These are phyloP conservation scores for Aureobasidium sp. DNA, from an alignment of 2,329 filamentous ascomycete genomes.

Conservation along the genomic window DNA sequence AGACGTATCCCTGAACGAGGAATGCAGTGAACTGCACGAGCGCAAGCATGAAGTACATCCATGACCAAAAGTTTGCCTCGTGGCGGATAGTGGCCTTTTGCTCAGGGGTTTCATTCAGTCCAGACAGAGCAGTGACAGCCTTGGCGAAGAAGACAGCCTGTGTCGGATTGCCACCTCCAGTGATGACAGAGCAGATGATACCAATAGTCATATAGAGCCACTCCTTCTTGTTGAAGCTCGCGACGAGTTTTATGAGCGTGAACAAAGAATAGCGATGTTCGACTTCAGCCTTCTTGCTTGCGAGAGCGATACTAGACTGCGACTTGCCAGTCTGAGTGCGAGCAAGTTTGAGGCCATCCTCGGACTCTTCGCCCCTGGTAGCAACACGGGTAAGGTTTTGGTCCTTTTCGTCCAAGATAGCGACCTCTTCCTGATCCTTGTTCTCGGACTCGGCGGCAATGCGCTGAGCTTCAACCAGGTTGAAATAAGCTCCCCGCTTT, in stretches of 20 bases:
- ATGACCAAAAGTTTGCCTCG: slow-evolving; percentile 75
- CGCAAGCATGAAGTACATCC: slow-evolving; percentile 83
- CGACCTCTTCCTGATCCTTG: slow-evolving; percentile 36
- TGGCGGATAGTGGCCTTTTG: slow-evolving; percentile 40
- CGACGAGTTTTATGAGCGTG: slow-evolving; percentile 70
- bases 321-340: slow-evolving; percentile 45
- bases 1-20: slow-evolving; percentile 58
- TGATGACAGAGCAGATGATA: slow-evolving; percentile 64
- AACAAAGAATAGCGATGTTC: slow-evolving; percentile 53
- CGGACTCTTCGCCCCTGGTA: slow-evolving; percentile 26
- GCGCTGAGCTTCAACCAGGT: slow-evolving; percentile 28
- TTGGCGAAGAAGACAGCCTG: slow-evolving; percentile 83
- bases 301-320: slow-evolving; percentile 61
- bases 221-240: slow-evolving; percentile 68
- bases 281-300: slow-evolving; percentile 42
- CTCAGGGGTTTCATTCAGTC: slow-evolving; percentile 38
- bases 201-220: slow-evolving; percentile 66
- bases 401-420: slow-evolving; percentile 22
- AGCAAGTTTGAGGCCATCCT: slow-evolving; percentile 47
- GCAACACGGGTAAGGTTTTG: slow-evolving; percentile 18
- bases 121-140: slow-evolving; percentile 63
- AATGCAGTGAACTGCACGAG: slow-evolving; percentile 64
- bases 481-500: slow-evolving; percentile 59
- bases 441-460: slow-evolving; percentile 35
- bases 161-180: slow-evolving; percentile 68